These are phyloP conservation scores for Coemansia sp. DNA, from an alignment of 192 early-diverging fungal species.

Conservation along the genomic window DNA sequence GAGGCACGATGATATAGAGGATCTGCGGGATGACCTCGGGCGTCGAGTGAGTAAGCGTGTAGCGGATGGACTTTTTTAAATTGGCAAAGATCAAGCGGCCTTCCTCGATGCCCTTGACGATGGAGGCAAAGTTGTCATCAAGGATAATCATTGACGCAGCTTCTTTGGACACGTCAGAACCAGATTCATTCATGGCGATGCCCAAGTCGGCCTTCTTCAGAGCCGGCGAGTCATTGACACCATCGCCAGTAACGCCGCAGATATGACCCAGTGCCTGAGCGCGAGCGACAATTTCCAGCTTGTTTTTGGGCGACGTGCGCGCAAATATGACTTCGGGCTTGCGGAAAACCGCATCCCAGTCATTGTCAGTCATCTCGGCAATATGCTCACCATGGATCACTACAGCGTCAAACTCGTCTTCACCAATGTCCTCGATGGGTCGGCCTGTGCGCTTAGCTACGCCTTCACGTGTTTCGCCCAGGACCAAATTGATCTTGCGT, in stretches of 20 bases:
- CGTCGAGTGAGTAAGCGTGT: conserved; percentile 87
- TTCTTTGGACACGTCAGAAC: conserved; percentile 95
- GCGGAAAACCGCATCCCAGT: conserved; percentile 92
- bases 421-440: conserved; percentile 60
- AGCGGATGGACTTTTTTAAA: conserved; percentile 92
- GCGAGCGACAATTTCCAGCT: conserved; percentile 92
- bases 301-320: conserved; percentile 93
- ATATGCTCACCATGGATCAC: conserved; percentile 92
- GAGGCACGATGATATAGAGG: conserved; percentile 79
- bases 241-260: conserved; percentile 96
- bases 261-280: conserved; percentile 92
- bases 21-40: conserved; percentile 88
- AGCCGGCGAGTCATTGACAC: conserved; percentile 95
- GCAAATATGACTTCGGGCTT: conserved; percentile 97
- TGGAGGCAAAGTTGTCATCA: conserved; percentile 98
- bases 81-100: conserved; percentile 95
- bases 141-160: conserved; percentile 96
- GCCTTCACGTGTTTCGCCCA: conserved; percentile 81
- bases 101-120: conserved; percentile 89
- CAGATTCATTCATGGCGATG: conserved; percentile 95
- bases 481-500: conserved; percentile 92
- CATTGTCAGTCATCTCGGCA: conserved; percentile 71
- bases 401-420: conserved; percentile 84
- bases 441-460: conserved; percentile 69
- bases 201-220: conserved; percentile 96